Evolutionary conservation across 1,139 yeast genomes (phyloP), one percentile per base, ranked within the genome.

Genomic region (Hanseniaspora uvarum): DNA sequence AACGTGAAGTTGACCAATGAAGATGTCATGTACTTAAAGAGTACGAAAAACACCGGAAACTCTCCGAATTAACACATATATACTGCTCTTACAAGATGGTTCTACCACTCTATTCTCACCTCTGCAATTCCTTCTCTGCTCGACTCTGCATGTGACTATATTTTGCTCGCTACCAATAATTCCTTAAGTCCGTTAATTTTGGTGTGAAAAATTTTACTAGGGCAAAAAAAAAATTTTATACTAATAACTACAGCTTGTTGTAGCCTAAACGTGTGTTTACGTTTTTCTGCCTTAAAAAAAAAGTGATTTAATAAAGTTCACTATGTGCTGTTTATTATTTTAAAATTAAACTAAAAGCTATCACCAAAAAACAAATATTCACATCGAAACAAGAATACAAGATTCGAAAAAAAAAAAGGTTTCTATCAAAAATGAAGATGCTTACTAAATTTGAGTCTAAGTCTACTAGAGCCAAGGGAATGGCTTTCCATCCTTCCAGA

Each of bases 391-490:
- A 11, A 12, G 3, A 31, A 31, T 31, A 31, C 2, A 31, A 31
- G 3, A 31, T 5, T 12, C n/a, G 14, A 12, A 11, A 30, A 31
- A 31, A 31, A 12, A 11, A 30, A 31, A 31, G 11, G 31, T 28
- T 31, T 7, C 5, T 31, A 31, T 31, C 5, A 14, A 52, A 38
- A 12, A 88, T 88, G 96, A 88, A 88, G 86, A 85, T 88, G 95
- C 79, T 88, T 68, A 88, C 96, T 56, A 88, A 81, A 83, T 94
- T 94, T 72, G 98, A 94, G 74, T 88, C 97, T 65, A 94, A 94
- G 78, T 89, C 97, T 61, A 87, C 97, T 55, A 78, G 98, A 77
- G 97, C 97, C 54, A 94, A 94, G 72, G 96, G 96, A 59, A 88
- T 94, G 65, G 97, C 98, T 56, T 92, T 94, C 71, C 99, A 94